phyloP scores from a whole-genome alignment of 2,329 filamentous ascomycete genomes.

The Phoma sp. region DNA sequence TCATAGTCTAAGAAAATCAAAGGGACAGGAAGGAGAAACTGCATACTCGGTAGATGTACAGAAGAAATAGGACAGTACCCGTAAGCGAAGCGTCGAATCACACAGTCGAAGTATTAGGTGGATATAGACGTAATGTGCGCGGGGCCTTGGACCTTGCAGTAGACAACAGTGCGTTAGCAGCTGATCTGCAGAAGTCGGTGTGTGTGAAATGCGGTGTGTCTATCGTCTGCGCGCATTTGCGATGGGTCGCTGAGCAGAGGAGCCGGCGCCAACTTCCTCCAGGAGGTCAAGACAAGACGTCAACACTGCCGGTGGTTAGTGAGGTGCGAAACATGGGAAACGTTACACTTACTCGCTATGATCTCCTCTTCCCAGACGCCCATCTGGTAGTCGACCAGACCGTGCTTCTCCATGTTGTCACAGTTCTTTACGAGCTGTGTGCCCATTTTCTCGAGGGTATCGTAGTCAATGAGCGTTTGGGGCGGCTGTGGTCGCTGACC shows the following conservation, averaged over 20 bases:
- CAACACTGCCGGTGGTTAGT: conserved; percentile 54
- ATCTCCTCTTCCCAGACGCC: conserved; percentile 96
- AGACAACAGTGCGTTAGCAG: conserved; percentile 21
- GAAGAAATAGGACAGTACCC: conserved; percentile 21
- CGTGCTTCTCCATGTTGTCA: conserved; percentile 85
- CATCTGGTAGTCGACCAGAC: conserved; percentile 97
- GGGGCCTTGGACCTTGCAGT: conserved; percentile 14
- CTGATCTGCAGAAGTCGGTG: conserved; percentile 1
- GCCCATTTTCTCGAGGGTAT: conserved; percentile 78
- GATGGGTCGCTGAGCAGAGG: conserved; percentile 40
- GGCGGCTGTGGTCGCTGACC: conserved; percentile 65
- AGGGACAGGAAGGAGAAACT: conserved; percentile 22
- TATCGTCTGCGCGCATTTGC: conserved; percentile 46
- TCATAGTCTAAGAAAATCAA: conserved; percentile 21
- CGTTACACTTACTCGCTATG: conserved; percentile 70
- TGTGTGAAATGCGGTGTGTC: conserved; percentile 12
- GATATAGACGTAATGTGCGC: conserved; percentile 14
- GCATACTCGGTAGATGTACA: conserved; percentile 40
- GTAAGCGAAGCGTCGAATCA: conserved; percentile 9
- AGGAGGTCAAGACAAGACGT: conserved; percentile 62
- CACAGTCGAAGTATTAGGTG: conserved; percentile 18
- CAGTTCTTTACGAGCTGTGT: conserved; percentile 83
- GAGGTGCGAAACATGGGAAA: background rate
- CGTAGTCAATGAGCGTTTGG: conserved; percentile 71
- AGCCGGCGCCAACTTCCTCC: conserved; percentile 50